Evolutionary conservation across 2,329 filamentous ascomycete species (phyloP).

Genomic region (Neobulgaria alba): DNA sequence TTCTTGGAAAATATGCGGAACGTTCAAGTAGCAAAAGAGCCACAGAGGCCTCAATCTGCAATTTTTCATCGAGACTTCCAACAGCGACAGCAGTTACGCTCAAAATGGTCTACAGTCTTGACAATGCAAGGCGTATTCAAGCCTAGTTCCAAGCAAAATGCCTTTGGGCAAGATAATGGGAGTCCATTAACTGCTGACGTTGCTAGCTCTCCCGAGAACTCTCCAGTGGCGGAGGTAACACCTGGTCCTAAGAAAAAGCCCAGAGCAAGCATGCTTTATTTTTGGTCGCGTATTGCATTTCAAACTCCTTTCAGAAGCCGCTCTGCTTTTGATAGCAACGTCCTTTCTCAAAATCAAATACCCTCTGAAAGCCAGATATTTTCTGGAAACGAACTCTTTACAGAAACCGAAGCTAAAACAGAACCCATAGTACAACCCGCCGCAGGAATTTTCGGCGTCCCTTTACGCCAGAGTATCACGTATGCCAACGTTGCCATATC

Average conservation of each 20-base stretch:
- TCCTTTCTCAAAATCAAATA: too few relatives aligned
- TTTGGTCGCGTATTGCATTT: not conserved
- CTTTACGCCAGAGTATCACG: constrained; percentile 85
- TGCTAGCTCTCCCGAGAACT: constrained; percentile 3
- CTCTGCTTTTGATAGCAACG: too few relatives aligned
- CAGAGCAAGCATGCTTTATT: constrained; percentile 1
- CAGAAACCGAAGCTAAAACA: constrained; percentile 9
- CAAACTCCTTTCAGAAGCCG: too few relatives aligned
- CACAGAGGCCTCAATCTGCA: too few relatives aligned
- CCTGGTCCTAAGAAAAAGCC: constrained; percentile 1
- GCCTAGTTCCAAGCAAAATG: not conserved
- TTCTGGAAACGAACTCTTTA: not conserved
- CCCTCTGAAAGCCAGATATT: too few relatives aligned
- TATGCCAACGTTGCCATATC: constrained; percentile 99
- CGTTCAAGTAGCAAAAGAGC: too few relatives aligned
- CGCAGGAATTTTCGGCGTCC: constrained; percentile 87
- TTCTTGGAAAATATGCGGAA: not conserved
- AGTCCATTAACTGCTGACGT: not conserved
- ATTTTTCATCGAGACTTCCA: too few relatives aligned
- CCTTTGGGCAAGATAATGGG: not conserved
- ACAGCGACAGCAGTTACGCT: not conserved
- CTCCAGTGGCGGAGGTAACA: constrained; percentile 2
- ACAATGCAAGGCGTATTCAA: not conserved
- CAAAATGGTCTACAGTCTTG: not conserved
- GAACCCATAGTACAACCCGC: constrained; percentile 28